A percentile compares a stretch with the other conserved stretches of the same genome.
Conservation (phyloP, 768 basidiomycete species). For the Pholiota conissans region DNA sequence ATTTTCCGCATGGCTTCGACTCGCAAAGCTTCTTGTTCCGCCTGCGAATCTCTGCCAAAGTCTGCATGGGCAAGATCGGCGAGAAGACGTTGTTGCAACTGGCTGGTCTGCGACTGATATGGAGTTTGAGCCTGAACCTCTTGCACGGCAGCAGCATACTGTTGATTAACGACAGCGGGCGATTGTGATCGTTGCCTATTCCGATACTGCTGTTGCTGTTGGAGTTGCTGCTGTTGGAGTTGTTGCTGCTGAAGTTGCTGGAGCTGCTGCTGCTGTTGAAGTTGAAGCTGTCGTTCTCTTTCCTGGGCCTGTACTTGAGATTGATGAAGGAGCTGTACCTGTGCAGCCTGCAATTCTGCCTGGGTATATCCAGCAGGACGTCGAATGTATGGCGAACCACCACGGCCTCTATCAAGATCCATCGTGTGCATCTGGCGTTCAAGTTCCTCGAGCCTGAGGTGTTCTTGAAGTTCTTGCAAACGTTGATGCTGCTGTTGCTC, state of each 20-base stretch:
- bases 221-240: slow-evolving; percentile 20
- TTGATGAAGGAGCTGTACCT: slow-evolving; percentile 36
- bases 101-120: slow-evolving; percentile 58
- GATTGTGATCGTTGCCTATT: slow-evolving; percentile 45
- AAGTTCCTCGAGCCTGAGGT: slow-evolving; percentile 62
- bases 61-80: slow-evolving; percentile 72
- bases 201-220: slow-evolving; percentile 49
- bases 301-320: slow-evolving; percentile 12
- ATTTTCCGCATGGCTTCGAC: slow-evolving; percentile 87
- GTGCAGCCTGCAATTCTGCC: slow-evolving; percentile 44
- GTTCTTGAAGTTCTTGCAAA: slow-evolving; percentile 63
- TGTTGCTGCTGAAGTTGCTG: slow-evolving; percentile 33
- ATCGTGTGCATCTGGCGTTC: slow-evolving; percentile 62
- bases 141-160: slow-evolving; percentile 41
- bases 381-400: slow-evolving; percentile 20
- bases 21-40: slow-evolving; percentile 69
- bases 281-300: slow-evolving; percentile 8
- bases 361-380: slow-evolving; percentile 43
- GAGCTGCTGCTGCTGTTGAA: slow-evolving; percentile 9
- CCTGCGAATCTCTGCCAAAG: slow-evolving; percentile 60
- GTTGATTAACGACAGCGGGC: slow-evolving; percentile 33
- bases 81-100: slow-evolving; percentile 75
- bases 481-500: slow-evolving; percentile 45
- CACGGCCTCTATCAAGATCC: slow-evolving; percentile 24
- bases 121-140: slow-evolving; percentile 36